Base-by-base conservation (phyloP, 768 basidiomycete genomes). In the Paxillus involutus region DNA sequence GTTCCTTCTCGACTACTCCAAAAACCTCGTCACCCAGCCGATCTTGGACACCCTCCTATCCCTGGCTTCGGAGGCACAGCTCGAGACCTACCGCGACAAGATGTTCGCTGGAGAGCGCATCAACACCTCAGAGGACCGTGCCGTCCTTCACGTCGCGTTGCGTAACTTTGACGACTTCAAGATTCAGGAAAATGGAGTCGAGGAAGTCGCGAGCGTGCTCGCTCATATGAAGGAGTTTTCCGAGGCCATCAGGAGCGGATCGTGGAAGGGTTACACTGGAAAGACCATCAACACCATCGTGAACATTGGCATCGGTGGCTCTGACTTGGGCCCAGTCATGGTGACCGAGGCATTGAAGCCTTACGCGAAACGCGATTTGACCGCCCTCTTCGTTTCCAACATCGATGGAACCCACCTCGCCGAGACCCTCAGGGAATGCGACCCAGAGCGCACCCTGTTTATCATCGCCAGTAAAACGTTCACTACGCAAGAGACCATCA, bases 391-490 rank as follows among this genome's bases (percentile, higher is more conserved):
- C 65, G 91, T 98, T 17, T 93, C 90, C 66, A 98, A 99, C 79
- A 94, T 99, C 73, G 97, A 99, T 66, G 97, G 97, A 13, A 98
- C 95, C 1, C 97, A 99, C 69, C 77, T 99, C 56, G 91, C 92
- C 5, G 97, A 99, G 77, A 90, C 86, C 1, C 73, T 95, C 32
- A 80, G 81, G 47, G 64, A 79, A 51, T 92, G 90, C 73, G 80
- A 98, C 71, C 89, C 92, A 1, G 94, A 98, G 73, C 86, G 86
- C 26, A 98, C 97, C 4, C 76, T 99, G 55, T 98, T 98, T 80
- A 96, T 98, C 76, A 88, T 98, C 64, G 96, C 96, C n/a, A 88
- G 85, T 71, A 98, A 99, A 82, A 98, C 97, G 3, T 99, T 98
- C 73, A 99, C 97, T 17, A 99, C 97, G 9, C 96, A 99, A 75